phyloP scores from a whole-genome alignment of 2,329 filamentous ascomycete genomes.

The Penicillium sp. region DNA sequence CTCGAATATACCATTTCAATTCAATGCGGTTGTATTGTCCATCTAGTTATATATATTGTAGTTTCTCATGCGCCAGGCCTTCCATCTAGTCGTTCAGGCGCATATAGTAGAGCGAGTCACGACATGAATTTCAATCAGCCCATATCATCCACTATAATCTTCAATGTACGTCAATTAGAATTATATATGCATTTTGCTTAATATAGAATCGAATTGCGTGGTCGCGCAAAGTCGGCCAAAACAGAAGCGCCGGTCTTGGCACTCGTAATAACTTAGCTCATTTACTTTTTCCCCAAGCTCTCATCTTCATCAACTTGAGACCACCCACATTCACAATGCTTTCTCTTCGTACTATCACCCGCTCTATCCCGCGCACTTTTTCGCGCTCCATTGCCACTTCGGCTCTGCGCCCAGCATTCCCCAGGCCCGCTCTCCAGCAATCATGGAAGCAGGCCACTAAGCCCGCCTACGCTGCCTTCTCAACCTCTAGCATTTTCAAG shows the following conservation, averaged over 20 bases:
- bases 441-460: slow-evolving; percentile 47
- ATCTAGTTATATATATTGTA: neutral
- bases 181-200: neutral
- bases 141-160: neutral
- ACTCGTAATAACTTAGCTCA: slow-evolving; percentile 26
- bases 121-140: no score
- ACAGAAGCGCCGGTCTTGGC: slow-evolving; percentile 24
- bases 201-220: slow-evolving; percentile 14
- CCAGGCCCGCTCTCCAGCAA: slow-evolving; percentile 52
- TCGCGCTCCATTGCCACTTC: slow-evolving; percentile 56
- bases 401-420: slow-evolving; percentile 49
- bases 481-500: slow-evolving; percentile 43
- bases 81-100: neutral
- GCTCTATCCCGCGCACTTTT: slow-evolving; percentile 64
- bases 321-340: slow-evolving; percentile 57
- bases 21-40: neutral
- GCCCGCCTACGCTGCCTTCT: slow-evolving; percentile 47
- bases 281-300: slow-evolving; percentile 22
- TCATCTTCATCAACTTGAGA: slow-evolving; percentile 9
- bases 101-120: neutral
- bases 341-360: slow-evolving; percentile 63
- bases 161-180: neutral
- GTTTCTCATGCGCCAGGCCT: neutral
- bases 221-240: slow-evolving; percentile 16
- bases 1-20: slow-evolving; percentile 11